Conservation (phyloP, 352 stramenopile genomes). For the Phytophthora lateralis region DNA sequence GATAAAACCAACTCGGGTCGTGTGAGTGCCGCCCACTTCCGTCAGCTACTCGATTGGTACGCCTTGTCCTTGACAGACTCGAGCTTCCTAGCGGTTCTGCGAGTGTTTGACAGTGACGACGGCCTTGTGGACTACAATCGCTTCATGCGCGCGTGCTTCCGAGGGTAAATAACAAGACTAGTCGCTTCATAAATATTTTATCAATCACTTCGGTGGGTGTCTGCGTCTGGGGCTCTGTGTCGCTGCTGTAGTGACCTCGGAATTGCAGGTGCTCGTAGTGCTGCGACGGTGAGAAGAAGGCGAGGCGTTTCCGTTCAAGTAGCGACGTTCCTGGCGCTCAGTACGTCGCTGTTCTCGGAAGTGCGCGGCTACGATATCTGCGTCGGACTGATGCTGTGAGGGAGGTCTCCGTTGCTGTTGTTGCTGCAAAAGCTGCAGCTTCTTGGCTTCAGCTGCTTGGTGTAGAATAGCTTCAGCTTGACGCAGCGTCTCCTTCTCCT, state of each 20-base stretch:
- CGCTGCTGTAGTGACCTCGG: not conserved
- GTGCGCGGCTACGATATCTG: constrained; percentile 42
- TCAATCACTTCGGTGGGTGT: constrained; percentile 13
- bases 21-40: constrained; percentile 66
- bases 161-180: constrained; percentile 15
- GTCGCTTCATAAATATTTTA: constrained; percentile 27
- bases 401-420: constrained; percentile 9
- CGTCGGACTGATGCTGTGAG: constrained; percentile 22
- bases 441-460: constrained; percentile 23
- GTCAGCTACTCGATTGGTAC: constrained; percentile 80
- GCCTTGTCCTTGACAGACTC: constrained; percentile 56
- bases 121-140: constrained; percentile 75
- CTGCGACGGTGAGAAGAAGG: constrained; percentile 7
- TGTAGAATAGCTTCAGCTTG: constrained; percentile 52
- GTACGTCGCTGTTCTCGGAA: constrained; percentile 49
- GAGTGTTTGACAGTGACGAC: constrained; percentile 66
- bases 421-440: constrained; percentile 12
- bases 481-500: constrained; percentile 52
- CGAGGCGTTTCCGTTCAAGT: constrained; percentile 29
- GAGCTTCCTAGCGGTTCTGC: constrained; percentile 58
- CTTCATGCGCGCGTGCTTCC: constrained; percentile 72
- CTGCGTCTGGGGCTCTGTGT: constrained; percentile 19
- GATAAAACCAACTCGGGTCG: constrained; percentile 61
- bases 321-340: constrained; percentile 47
- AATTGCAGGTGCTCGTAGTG: constrained; percentile 1